Evolutionary conservation across 179 eudicot genomes (phyloP).

Genomic region (Silene coronaria): DNA sequence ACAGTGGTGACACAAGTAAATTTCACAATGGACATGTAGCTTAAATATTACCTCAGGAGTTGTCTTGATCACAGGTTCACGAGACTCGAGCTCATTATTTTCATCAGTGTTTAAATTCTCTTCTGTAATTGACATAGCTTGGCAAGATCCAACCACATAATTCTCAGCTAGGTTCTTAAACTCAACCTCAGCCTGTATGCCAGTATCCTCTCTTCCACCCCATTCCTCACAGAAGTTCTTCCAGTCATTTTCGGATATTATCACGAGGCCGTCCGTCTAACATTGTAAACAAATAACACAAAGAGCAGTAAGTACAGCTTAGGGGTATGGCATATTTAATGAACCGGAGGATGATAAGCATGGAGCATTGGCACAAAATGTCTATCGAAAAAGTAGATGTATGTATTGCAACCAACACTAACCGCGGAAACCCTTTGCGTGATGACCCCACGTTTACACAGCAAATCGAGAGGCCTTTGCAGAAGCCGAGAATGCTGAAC

Average conservation of each 20-base stretch:
- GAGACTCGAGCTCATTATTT: constrained; percentile 43
- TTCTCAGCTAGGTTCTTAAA: constrained; percentile 30
- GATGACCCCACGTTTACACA: constrained; percentile 63
- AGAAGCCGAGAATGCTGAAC: constrained; percentile 71
- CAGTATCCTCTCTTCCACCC: constrained; percentile 52
- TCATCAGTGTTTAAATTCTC: constrained; percentile 41
- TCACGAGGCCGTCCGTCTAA: constrained; percentile 64
- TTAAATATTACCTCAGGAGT: constrained; percentile 55
- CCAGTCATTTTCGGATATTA: constrained; percentile 81
- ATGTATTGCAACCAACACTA: constrained; percentile 31
- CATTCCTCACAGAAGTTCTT: constrained; percentile 76
- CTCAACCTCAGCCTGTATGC: constrained; percentile 64
- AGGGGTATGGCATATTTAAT: background rate
- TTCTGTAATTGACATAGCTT: constrained; percentile 45
- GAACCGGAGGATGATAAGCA: background rate
- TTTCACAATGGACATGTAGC: background rate
- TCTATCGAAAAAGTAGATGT: background rate
- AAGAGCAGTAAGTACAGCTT: background rate
- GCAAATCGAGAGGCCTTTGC: constrained; percentile 69
- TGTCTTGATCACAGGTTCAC: too few species aligned
- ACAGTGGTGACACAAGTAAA: background rate
- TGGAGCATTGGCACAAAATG: background rate
- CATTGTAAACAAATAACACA: constrained; percentile 22
- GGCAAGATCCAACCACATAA: constrained; percentile 34
- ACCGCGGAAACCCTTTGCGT: constrained; percentile 61